Percentiles rank a stretch among this genome's conserved stretches.
Evolutionary conservation across 768 basidiomycete genomes (phyloP).

Genomic region (Boletellus ananas): DNA sequence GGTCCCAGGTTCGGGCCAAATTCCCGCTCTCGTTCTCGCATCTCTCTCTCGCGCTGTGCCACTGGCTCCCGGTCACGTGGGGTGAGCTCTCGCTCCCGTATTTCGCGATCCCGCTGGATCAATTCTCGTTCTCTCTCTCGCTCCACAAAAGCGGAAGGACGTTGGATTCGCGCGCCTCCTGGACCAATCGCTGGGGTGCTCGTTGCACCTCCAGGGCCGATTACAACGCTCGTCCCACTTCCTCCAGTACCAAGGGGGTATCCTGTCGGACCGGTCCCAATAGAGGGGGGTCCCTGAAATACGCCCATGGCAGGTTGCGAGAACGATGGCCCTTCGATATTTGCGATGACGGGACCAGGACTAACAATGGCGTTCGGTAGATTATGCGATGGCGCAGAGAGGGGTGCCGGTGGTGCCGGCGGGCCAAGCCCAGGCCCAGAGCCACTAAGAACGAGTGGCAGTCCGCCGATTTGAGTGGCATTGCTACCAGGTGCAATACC

Average conservation of each 20-base stretch:
- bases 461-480: constrained; percentile 7
- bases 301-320: constrained; percentile 28
- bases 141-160: constrained; percentile 32
- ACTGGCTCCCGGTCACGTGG: constrained; percentile 22
- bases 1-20: constrained; percentile 23
- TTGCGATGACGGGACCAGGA: constrained; percentile 11
- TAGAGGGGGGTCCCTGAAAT: constrained; percentile 23
- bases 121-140: constrained; percentile 26
- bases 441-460: constrained; percentile 5
- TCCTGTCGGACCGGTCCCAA: constrained; percentile 16
- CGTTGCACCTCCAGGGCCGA: constrained; percentile 24
- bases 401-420: constrained; percentile 1
- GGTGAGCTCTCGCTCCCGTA: constrained; percentile 19
- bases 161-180: constrained; percentile 21
- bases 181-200: constrained; percentile 14
- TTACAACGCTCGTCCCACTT: constrained; percentile 21
- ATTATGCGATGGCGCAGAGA: constrained; percentile 12
- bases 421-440: constrained; percentile 8
- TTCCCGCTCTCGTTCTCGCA: constrained; percentile 25
- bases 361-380: constrained; percentile 4
- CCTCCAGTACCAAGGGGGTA: constrained; percentile 21
- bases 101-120: constrained; percentile 28
- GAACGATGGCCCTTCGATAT: constrained; percentile 15
- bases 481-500: constrained; percentile 9
- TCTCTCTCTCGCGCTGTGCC: constrained; percentile 23